Base-by-base conservation (phyloP, 208 protist genomes). In the Trypanosoma conorhini region DNA sequence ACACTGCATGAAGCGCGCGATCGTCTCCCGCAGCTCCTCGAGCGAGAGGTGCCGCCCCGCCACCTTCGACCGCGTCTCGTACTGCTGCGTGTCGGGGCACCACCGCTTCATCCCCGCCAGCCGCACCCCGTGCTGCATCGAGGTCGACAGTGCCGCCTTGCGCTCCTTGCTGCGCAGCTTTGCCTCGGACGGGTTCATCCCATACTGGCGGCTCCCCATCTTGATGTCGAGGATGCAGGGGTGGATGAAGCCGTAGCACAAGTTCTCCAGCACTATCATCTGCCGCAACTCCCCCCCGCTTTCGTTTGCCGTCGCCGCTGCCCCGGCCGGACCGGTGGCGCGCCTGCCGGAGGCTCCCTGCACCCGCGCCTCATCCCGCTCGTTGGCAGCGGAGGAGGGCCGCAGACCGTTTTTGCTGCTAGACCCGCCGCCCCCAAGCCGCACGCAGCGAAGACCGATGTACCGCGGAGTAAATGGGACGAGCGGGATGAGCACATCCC, bases 211-310 rank as follows among this genome's bases (percentile, higher is more conserved):
- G 28, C 71, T 79, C 28, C 91, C 91, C 86, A 96, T 96, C 76
- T 96, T 96, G 13, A 94, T 80, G 63, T 96, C 91, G 57, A 96
- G 74, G 44, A 96, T 82, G 58, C 91, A 96, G 0, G 87, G 88
- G 22, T 72, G 82, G 13, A 54, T 63, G 62, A 96, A 94, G 64
- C 81, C 78, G 66, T 85, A 83, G 81, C 91, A 94, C 24, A 93
- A 79, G 57, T 96, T 87, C 76, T 96, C 87, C 17, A 96, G 75
- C 40, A 84, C 81, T 56, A 94, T 91, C 86, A 96, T 90, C 35
- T 86, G 73, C 35, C 66, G 46, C 1, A 70, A 13, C 0, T 17
- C 9, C 26, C 17, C 30, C 10, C 12, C 64, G 13, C 19, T 54
- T 54, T 21, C n/a, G 17, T 24, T 54, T 54, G 7, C n/a, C 50